Evolutionary conservation across 805 yeast genomes (phyloP).

Genomic region (Yarrowia sp.): DNA sequence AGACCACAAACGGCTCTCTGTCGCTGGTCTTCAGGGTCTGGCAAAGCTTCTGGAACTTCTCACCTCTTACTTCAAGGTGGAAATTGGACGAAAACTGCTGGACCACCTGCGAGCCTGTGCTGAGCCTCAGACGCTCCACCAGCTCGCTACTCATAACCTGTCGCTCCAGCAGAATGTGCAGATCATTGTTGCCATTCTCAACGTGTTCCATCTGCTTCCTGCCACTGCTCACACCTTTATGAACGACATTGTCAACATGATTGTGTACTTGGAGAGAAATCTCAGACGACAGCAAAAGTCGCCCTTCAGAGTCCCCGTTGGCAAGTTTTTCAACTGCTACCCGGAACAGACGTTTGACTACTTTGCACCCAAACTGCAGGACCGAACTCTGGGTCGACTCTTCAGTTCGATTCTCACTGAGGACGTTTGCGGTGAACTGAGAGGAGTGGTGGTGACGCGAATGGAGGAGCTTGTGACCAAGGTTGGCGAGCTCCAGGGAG

Average conservation of each 20-base stretch:
- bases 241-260: slow-evolving; percentile 80
- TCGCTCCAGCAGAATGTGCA: slow-evolving; percentile 81
- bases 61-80: slow-evolving; percentile 94
- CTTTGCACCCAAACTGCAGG: slow-evolving; percentile 69
- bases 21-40: slow-evolving; percentile 87
- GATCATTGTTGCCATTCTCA: slow-evolving; percentile 86
- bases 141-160: slow-evolving; percentile 79
- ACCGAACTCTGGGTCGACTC: slow-evolving; percentile 68
- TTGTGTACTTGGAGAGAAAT: slow-evolving; percentile 79
- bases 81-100: slow-evolving; percentile 88
- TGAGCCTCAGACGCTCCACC: slow-evolving; percentile 75
- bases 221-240: slow-evolving; percentile 90
- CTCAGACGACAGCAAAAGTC: slow-evolving; percentile 84
- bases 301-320: slow-evolving; percentile 91
- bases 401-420: slow-evolving; percentile 69
- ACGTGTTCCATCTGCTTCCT: slow-evolving; percentile 90
- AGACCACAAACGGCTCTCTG: slow-evolving; percentile 89
- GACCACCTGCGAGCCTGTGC: slow-evolving; percentile 98
- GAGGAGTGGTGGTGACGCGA: neutral
- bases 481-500: slow-evolving; percentile 22
- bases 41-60: slow-evolving; percentile 84
- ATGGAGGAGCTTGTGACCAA: slow-evolving; percentile 29
- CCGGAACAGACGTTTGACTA: slow-evolving; percentile 74
- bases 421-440: slow-evolving; percentile 61
- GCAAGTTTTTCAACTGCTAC: slow-evolving; percentile 83